Evolutionary conservation across 2,329 filamentous ascomycete genomes (phyloP), one percentile per base, ranked within the genome.

Genomic region (Fusarium veterinarium): DNA sequence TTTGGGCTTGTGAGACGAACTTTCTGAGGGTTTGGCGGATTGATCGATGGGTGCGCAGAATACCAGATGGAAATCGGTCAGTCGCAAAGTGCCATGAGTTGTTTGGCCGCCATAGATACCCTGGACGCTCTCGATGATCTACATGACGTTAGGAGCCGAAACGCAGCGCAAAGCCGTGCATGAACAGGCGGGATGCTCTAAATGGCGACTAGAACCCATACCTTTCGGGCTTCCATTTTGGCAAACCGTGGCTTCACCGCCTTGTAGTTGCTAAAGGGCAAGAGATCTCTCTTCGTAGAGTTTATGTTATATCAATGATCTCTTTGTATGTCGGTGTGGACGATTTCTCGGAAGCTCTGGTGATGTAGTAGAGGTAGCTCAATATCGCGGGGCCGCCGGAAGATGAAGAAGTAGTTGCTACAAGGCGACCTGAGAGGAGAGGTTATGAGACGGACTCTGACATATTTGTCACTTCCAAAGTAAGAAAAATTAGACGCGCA

Each of bases 51-150:
- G 85, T 45, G 81, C 85, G 72, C 81, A 85, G 77, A 89, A 89
- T 60, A 89, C 83, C 69, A 89, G 84, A 80, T 92, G 91, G 80
- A 89, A 90, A 77, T 90, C 86, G 70, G 89, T 90, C 62, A 92
- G 84, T 76, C 90, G 87, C 59, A 92, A 82, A 67, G 86, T 89
- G 69, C 89, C 89, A 30, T 82, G 83, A 37, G 87, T 87, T 57
- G 86, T 85, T 73, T 88, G 85, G 77, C 90, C 90, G 60, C 86
- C 86, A 71, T 89, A 86, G 72, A 91, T 86, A 77, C 89, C 87
- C 71, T 90, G 87, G 63, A 91, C 89, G 79, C 88, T 83, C 69
- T 93, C 88, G 76, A 86, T 79, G 64, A 86, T 81, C 86, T 87
- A 62, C 53, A 48, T 53, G 28, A 53, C 23, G 65, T 80, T 60